Evolutionary conservation across 2,329 filamentous ascomycete genomes (phyloP).

Genomic region (Colletotrichum horii): DNA sequence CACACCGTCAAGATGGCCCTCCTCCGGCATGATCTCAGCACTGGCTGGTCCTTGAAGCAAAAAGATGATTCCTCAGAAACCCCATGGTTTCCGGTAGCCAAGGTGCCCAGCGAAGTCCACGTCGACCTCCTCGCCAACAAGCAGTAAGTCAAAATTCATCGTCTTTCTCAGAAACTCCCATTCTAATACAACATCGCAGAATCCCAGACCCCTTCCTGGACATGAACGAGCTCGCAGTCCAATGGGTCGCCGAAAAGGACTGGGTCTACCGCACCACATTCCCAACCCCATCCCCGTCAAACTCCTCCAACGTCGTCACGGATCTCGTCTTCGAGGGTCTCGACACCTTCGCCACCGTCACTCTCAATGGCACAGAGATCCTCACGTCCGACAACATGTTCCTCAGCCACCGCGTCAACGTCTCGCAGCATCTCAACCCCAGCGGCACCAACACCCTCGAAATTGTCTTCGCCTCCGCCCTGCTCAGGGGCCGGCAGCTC

Average conservation of each 20-base stretch:
- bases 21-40: constrained; percentile 11
- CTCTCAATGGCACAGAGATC: constrained; percentile 57
- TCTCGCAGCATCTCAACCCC: constrained; percentile 47
- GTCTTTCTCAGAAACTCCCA: neutral
- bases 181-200: constrained; percentile 22
- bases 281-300: constrained; percentile 21
- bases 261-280: constrained; percentile 61
- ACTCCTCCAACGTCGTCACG: constrained; percentile 18
- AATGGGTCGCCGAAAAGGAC: constrained; percentile 67
- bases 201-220: constrained; percentile 64
- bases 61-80: constrained; percentile 25
- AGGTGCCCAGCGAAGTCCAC: constrained; percentile 41
- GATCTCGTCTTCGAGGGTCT: constrained; percentile 67
- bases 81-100: constrained; percentile 37
- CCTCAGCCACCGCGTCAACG: constrained; percentile 58
- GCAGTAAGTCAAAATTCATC: constrained; percentile 26
- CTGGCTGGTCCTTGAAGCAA: constrained; percentile 32
- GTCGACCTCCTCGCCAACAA: constrained; percentile 40
- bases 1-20: neutral
- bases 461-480: constrained; percentile 62
- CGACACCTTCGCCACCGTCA: constrained; percentile 67
- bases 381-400: constrained; percentile 69
- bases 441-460: constrained; percentile 50
- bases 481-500: constrained; percentile 56
- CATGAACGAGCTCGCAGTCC: constrained; percentile 63